A percentile compares a stretch with the other conserved stretches of the same genome.
Evolutionary conservation across 805 yeast species (phyloP).

Genomic region (Candida corydali): DNA sequence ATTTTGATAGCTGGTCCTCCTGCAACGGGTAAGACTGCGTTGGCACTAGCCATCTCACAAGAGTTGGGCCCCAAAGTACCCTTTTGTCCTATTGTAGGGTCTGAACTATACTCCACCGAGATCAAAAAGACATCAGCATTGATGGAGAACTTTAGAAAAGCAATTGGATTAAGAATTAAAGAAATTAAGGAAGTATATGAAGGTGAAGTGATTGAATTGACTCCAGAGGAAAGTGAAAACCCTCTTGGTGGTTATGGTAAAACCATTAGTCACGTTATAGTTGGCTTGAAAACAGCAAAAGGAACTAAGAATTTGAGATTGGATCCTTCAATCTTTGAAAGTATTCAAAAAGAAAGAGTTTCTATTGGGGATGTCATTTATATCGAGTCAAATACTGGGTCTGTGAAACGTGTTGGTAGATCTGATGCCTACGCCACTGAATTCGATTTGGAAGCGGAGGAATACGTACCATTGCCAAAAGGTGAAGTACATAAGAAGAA

Average conservation of each 20-base stretch:
- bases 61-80: constrained; percentile 97
- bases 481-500: constrained; percentile 98
- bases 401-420: constrained; percentile 94
- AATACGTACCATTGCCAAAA: constrained; percentile 96
- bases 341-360: constrained; percentile 91
- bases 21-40: constrained; percentile 97
- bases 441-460: constrained; percentile 97
- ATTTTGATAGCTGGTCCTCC: constrained; percentile 95
- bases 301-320: constrained; percentile 86
- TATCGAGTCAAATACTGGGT: constrained; percentile 96
- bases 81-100: constrained; percentile 94
- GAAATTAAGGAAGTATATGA: constrained; percentile 97
- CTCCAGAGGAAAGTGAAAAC: constrained; percentile 94
- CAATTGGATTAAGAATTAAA: constrained; percentile 92
- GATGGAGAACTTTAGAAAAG: constrained; percentile 94
- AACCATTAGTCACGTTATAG: constrained; percentile 89
- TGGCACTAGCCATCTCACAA: constrained; percentile 93
- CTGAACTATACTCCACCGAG: constrained; percentile 92
- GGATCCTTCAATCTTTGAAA: constrained; percentile 90
- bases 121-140: constrained; percentile 94
- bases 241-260: constrained; percentile 98
- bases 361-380: constrained; percentile 95
- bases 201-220: constrained; percentile 94
- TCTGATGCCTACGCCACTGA: constrained; percentile 99
- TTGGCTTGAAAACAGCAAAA: constrained; percentile 88